A percentile compares a stretch with the other conserved stretches of the same genome.
These are phyloP conservation scores for Cryptomeria japonica DNA, from an alignment of 75 land plant genomes.

Conservation along the genomic window DNA sequence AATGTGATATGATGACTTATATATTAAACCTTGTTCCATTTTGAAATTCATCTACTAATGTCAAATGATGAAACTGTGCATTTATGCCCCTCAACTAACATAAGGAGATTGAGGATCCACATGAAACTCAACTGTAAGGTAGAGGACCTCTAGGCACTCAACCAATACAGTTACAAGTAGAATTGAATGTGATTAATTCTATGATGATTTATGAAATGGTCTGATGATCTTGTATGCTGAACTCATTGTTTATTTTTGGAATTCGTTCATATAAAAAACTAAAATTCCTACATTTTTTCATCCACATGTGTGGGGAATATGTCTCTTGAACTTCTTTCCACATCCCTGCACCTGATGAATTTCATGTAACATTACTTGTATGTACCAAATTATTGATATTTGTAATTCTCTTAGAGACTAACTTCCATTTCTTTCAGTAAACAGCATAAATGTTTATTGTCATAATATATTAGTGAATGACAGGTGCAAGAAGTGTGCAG, in stretches of 20 bases:
- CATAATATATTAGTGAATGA: neutral
- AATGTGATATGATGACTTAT: neutral
- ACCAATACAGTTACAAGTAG: neutral
- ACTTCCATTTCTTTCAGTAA: neutral
- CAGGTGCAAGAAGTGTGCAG: slow-evolving; percentile 70
- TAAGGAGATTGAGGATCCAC: neutral
- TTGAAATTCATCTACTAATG: too few relatives aligned
- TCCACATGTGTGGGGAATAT: neutral
- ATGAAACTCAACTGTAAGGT: too few relatives aligned
- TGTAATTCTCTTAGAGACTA: neutral
- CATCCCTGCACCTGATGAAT: neutral
- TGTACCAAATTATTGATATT: neutral
- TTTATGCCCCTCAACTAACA: neutral
- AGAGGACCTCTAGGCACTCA: too few relatives aligned
- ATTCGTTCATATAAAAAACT: too few relatives aligned
- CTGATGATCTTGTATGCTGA: neutral
- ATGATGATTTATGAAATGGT: neutral
- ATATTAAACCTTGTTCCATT: neutral
- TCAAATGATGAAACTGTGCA: neutral
- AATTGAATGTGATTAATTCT: neutral
- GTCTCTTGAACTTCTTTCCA: too few relatives aligned
- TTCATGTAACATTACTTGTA: neutral
- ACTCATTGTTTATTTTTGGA: neutral
- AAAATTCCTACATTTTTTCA: too few relatives aligned
- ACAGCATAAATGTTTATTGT: neutral